Evolutionary conservation across 495 filamentous ascomycete genomes (phyloP).

Genomic region (Lentithecium fluviatile): DNA sequence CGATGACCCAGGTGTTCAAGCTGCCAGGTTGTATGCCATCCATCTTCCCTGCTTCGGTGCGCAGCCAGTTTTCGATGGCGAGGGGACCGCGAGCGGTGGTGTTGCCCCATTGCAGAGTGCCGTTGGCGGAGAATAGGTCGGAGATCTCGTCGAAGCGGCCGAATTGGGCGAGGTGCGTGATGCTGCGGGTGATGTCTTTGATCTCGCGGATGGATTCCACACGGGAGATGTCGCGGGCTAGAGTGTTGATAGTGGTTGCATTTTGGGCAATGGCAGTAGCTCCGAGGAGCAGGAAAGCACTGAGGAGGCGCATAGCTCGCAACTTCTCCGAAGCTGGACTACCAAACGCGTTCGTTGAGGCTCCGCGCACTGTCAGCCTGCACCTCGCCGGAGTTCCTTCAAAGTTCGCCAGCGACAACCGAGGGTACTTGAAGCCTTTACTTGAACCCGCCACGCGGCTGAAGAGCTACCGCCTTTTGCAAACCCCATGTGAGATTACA

Average conservation of each 20-base stretch:
- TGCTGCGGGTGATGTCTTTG: slow-evolving; percentile 18
- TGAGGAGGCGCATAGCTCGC: no score
- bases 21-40: slow-evolving; percentile 19
- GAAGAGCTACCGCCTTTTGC: no score
- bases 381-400: no score
- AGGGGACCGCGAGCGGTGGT: slow-evolving; percentile 8
- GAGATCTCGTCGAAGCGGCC: slow-evolving; percentile 14
- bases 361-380: no score
- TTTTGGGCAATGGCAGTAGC: not conserved
- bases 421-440: no score
- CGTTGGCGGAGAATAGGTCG: slow-evolving; percentile 14
- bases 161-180: slow-evolving; percentile 20
- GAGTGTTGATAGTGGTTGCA: slow-evolving; percentile 5
- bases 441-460: no score
- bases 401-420: no score
- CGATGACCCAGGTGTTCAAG: slow-evolving; percentile 13
- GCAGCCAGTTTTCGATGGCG: slow-evolving; percentile 14
- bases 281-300: no score
- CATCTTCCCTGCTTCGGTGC: slow-evolving; percentile 19
- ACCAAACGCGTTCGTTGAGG: no score
- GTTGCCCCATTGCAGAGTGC: slow-evolving; percentile 21
- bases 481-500: no score
- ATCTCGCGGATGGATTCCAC: slow-evolving; percentile 29
- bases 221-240: slow-evolving; percentile 16
- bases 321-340: no score